A percentile compares a stretch with the other conserved stretches of the same genome.
Evolutionary conservation across 2,329 filamentous ascomycete genomes (phyloP).

Genomic region (Pseudocercospora musae): DNA sequence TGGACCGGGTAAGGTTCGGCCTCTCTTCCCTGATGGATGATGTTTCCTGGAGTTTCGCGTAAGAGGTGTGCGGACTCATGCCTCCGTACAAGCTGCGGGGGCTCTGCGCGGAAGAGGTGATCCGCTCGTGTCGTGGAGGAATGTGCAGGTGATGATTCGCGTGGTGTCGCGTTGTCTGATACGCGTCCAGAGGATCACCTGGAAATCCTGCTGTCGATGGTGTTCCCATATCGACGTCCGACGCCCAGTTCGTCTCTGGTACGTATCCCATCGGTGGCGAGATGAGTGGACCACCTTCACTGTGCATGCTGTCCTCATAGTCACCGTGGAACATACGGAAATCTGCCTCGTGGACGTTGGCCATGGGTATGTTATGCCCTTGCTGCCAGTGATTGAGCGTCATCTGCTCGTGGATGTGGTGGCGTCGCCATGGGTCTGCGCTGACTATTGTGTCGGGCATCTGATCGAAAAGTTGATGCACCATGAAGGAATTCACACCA

Average conservation of each 20-base stretch:
- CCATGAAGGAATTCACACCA: slow-evolving; percentile 16
- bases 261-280: slow-evolving; percentile 27
- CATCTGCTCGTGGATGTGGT: slow-evolving; percentile 23
- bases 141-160: slow-evolving; percentile 20
- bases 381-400: slow-evolving; percentile 23
- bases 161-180: slow-evolving; percentile 22
- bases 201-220: slow-evolving; percentile 28
- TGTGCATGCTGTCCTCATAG: slow-evolving; percentile 21
- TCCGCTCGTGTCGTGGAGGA: slow-evolving; percentile 14
- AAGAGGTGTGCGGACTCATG: slow-evolving; percentile 17
- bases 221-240: slow-evolving; percentile 32
- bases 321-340: slow-evolving; percentile 30
- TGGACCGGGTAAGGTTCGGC: slow-evolving; percentile 25
- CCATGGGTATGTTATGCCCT: slow-evolving; percentile 20
- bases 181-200: slow-evolving; percentile 23
- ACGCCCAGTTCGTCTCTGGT: slow-evolving; percentile 26
- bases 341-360: slow-evolving; percentile 29
- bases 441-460: slow-evolving; percentile 17
- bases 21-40: slow-evolving; percentile 17
- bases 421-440: slow-evolving; percentile 23
- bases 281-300: slow-evolving; percentile 22
- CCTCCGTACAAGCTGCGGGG: slow-evolving; percentile 24
- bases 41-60: slow-evolving; percentile 14
- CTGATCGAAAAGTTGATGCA: slow-evolving; percentile 14
- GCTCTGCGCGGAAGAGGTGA: slow-evolving; percentile 23